These are phyloP conservation scores for Paecilomyces niveus DNA, from an alignment of 2,329 filamentous ascomycete species.

Conservation along the genomic window DNA sequence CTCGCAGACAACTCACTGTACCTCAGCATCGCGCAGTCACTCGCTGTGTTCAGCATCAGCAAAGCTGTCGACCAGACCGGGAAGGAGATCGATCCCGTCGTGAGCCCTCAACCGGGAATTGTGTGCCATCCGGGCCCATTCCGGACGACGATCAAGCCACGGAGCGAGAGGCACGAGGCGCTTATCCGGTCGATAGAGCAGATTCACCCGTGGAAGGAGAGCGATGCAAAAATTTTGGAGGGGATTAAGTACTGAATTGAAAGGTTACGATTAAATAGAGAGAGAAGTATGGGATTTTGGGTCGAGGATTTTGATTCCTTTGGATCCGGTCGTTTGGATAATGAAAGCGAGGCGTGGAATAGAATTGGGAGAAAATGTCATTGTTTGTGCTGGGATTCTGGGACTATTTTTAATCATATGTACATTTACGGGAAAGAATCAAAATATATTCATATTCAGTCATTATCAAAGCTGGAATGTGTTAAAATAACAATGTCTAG, in stretches of 20 bases:
- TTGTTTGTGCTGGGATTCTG: too few relatives aligned
- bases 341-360: too few relatives aligned
- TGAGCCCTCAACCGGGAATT: conserved; percentile 29
- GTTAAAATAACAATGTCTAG: too few relatives aligned
- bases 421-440: too few relatives aligned
- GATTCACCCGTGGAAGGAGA: conserved; percentile 33
- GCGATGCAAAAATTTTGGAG: conserved; percentile 21
- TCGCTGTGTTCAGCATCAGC: conserved; percentile 42
- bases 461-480: too few relatives aligned
- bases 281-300: background rate
- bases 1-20: conserved; percentile 38
- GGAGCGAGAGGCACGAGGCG: conserved; percentile 22
- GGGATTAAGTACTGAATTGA: background rate
- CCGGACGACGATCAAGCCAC: conserved; percentile 24
- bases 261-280: background rate
- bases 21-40: conserved; percentile 34
- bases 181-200: conserved; percentile 28
- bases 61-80: conserved; percentile 31
- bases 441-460: too few relatives aligned
- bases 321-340: background rate
- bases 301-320: background rate
- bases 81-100: conserved; percentile 25
- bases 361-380: too few relatives aligned
- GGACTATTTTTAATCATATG: too few relatives aligned
- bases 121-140: conserved; percentile 33